These are phyloP conservation scores for Agrostemma githago DNA, from an alignment of 148 eudicot species.

Conservation along the genomic window DNA sequence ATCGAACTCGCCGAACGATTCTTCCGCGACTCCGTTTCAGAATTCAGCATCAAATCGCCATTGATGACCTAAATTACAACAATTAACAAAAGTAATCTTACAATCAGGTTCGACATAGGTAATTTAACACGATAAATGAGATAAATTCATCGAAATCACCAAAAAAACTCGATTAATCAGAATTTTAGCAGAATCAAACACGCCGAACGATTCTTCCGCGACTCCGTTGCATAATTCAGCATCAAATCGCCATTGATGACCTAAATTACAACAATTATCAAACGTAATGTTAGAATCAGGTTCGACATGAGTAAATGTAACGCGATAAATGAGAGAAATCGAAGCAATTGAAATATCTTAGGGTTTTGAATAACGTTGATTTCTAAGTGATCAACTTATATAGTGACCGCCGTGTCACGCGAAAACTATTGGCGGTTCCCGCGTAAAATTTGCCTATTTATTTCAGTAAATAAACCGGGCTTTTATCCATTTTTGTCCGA, in stretches of 20 bases:
- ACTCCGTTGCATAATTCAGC: too few relatives aligned
- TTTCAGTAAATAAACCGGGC: too few relatives aligned
- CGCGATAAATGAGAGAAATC: neutral
- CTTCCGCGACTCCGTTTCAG: neutral
- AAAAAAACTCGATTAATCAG: neutral
- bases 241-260: too few relatives aligned
- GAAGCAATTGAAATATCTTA: neutral
- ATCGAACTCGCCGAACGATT: neutral
- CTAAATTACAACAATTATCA: too few relatives aligned
- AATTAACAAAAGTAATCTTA: neutral
- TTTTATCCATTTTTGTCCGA: neutral
- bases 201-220: too few relatives aligned
- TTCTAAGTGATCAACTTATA: neutral
- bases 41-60: neutral
- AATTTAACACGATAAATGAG: neutral
- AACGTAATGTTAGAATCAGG: too few relatives aligned
- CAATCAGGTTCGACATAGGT: neutral
- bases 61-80: neutral
- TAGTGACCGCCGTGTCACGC: too few relatives aligned
- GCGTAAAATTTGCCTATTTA: conserved; percentile 1
- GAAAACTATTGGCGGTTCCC: neutral
- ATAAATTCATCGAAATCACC: neutral
- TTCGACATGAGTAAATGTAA: neutral
- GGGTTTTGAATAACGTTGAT: neutral
- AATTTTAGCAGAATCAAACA: too few relatives aligned